Evolutionary conservation across 2,329 filamentous ascomycete species (phyloP), one percentile per base, ranked within the genome.

Genomic region (Neofusicoccum sp.): DNA sequence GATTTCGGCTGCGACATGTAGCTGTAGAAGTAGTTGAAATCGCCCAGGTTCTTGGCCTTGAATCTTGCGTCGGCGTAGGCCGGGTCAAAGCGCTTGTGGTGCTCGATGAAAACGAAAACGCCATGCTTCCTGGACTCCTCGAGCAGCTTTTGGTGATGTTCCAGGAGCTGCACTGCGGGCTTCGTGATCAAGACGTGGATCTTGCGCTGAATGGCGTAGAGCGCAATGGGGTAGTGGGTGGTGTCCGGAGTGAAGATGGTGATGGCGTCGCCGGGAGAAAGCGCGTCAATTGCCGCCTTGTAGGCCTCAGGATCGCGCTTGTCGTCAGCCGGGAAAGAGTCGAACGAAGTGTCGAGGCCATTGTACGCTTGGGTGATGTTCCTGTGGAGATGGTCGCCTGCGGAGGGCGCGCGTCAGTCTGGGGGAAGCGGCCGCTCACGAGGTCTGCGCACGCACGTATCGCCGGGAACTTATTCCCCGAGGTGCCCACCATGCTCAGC

Each of bases 1-100:
- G 84, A 91, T 79, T 96, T 96, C 63, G 89, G 90, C 81, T 96
- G 92, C 53, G 87, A 91, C 92, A 96, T 96, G 84, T 97, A 97
- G 68, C 86, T 89, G 83, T 96, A 97, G 75, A 96, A 97, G 82
- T 97, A 97, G 82, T 96, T 96, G 86, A 97, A 97, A 78, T 96
- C 91, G 65, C 93, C 93, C 6, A 97, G 81, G 58, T 82, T 86
- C 71, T 85, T 79, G 12, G 91, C 90, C 68, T 89, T 87, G 78
- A 88, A 88, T 53, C 88, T 85, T 12, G 93, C 93, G 74, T 97
- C 93, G 12, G 90, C 86, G 79, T 97, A 97, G 24, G 91, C 91
- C 1, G 93, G 93, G 74, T 97, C 93, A 78, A 88, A 97, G 61
- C 93, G 91, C 82, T 97, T 97, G 84, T 97, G 93, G 79, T 97